Conservation (phyloP, 2,329 filamentous ascomycete species). For the Hypoxylon sp. region DNA sequence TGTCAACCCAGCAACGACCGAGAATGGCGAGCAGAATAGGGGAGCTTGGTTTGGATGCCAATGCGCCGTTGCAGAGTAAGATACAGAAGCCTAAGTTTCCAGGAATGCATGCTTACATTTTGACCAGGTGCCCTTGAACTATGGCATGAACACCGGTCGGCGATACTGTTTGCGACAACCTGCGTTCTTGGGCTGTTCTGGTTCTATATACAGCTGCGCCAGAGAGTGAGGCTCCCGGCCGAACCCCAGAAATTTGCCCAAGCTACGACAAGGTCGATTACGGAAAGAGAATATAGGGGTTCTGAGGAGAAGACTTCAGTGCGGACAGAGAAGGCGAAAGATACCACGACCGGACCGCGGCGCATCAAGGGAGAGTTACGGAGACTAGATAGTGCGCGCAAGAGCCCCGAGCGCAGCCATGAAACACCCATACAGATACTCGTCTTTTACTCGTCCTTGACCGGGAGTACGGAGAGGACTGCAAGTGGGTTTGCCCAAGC, state of each 20-base stretch:
- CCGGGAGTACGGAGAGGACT: constrained; percentile 82
- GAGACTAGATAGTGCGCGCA: constrained; percentile 54
- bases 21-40: constrained; percentile 32
- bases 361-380: constrained; percentile 61
- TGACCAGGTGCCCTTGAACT: constrained; percentile 53
- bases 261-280: constrained; percentile 19
- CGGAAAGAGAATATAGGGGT: background rate
- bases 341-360: constrained; percentile 58
- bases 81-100: background rate
- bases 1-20: constrained; percentile 19
- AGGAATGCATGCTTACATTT: constrained; percentile 4
- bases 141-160: constrained; percentile 62
- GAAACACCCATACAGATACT: constrained; percentile 74
- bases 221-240: constrained; percentile 41
- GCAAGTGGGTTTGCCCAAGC: constrained; percentile 72
- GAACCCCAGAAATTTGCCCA: constrained; percentile 45
- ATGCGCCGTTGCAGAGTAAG: constrained; percentile 25
- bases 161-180: constrained; percentile 56
- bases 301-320: constrained; percentile 38
- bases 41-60: constrained; percentile 17
- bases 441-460: constrained; percentile 91
- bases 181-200: constrained; percentile 53
- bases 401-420: constrained; percentile 48
- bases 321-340: constrained; percentile 45
- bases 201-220: constrained; percentile 50